Evolutionary conservation across 202 grass and related monocot species (phyloP), one percentile per base, ranked within the genome.

Genomic region (Schoenoplectus tabernaemontani): DNA sequence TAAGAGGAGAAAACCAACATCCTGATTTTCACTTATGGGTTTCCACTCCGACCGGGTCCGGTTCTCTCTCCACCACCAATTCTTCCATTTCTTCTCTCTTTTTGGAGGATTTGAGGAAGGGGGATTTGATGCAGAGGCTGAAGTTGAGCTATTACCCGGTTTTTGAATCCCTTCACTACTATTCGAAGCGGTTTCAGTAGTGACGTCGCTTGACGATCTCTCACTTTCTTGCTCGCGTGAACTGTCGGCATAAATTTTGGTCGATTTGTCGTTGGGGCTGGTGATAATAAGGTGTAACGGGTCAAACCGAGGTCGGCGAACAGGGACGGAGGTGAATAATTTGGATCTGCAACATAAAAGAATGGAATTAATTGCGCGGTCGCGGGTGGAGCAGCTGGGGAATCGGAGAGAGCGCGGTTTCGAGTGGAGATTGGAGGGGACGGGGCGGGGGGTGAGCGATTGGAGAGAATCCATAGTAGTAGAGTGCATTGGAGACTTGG

Each of bases 1-100:
- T 33, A 99, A 85, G 9, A 99, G 88, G 19, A 99, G 92, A 65
- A 94, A 93, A 1, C 96, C 85, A 80, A 95, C 87, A 85, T 95
- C 90, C 69, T 89, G 88, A n/a, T 90, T 92, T 75, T 92, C 91
- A 26, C 88, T 88, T 57, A 93, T 96, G 43, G 96, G 96, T 54
- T 99, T 88, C 96, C 96, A 99, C 2, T 91, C 81, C 96, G 90
- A 99, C 20, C 89, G 66, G 17, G 84, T 87, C 0, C 88, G 88
- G 4, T 85, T 83, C 2, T 87, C 70, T 17, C 53, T 43, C 37
- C 59, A 87, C 87, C 89, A 87, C 26, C 76, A 69, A 81, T 91
- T 84, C 75, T 89, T 91, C 91, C 87, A 92, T 79, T 93, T 95
- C 20, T 91, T 96, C 0, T 88, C 88, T 34, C 88, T 86, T 72